phyloP scores from a whole-genome alignment of 176 grass and related monocot genomes.

The Canna indica region DNA sequence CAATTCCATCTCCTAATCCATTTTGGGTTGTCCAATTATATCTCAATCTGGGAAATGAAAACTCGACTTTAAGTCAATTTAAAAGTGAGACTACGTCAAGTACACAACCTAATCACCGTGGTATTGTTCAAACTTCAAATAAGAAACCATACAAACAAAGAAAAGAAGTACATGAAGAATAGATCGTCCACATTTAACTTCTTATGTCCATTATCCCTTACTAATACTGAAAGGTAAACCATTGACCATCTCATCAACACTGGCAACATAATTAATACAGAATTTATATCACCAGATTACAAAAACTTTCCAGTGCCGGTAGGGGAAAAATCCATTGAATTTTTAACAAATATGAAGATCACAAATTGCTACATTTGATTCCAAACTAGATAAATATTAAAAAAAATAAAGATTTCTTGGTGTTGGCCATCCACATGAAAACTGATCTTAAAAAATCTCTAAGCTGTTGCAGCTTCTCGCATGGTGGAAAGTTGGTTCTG shows the following conservation, averaged over 20 bases:
- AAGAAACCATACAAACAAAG: not conserved
- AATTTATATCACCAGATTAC: too few species aligned
- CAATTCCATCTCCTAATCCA: not conserved
- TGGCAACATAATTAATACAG: not conserved
- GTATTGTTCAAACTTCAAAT: not conserved
- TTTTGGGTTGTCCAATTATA: not conserved
- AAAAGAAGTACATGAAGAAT: too few species aligned
- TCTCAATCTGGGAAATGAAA: not conserved
- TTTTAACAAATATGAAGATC: conserved; percentile 13
- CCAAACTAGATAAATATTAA: conserved; percentile 23
- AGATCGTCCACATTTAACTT: not conserved
- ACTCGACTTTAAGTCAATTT: not conserved
- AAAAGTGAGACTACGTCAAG: not conserved
- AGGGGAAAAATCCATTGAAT: not conserved
- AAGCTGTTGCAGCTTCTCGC: conserved; percentile 59
- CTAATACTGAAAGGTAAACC: not conserved
- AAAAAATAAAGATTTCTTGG: conserved; percentile 26
- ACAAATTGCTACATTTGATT: conserved; percentile 2
- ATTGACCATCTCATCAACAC: not conserved
- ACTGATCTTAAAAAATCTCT: conserved; percentile 28
- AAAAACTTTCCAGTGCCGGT: not conserved
- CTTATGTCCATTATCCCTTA: not conserved
- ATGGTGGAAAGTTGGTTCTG: conserved; percentile 68
- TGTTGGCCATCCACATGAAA: conserved; percentile 14
- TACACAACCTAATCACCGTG: not conserved